These are phyloP conservation scores for Salvia hispanica DNA, from an alignment of 257 asterid species.

Conservation along the genomic window DNA sequence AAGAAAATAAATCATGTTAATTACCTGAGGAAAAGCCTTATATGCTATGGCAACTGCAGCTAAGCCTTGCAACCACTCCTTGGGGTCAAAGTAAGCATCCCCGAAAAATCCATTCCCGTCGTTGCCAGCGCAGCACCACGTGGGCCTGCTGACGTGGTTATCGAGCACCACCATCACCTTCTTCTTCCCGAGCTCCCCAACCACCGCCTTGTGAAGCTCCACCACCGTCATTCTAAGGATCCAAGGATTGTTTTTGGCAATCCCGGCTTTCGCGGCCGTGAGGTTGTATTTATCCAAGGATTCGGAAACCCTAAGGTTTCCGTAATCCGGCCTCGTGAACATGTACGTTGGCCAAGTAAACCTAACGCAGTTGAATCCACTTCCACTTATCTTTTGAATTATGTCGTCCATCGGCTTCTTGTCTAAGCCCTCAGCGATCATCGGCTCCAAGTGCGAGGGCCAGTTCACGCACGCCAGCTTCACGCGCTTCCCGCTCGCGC, in stretches of 20 bases:
- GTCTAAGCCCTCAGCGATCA: constrained; percentile 65
- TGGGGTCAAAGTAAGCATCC: constrained; percentile 49
- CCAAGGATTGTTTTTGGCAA: constrained; percentile 48
- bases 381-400: constrained; percentile 24
- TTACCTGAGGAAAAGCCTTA: constrained; percentile 44
- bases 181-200: constrained; percentile 47
- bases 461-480: constrained; percentile 60
- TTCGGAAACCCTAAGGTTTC: constrained; percentile 40
- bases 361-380: constrained; percentile 74
- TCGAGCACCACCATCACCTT: constrained; percentile 65
- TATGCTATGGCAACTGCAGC: constrained; percentile 45
- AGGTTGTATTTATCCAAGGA: constrained; percentile 47
- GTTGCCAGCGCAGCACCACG: constrained; percentile 60
- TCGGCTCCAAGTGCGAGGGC: constrained; percentile 59
- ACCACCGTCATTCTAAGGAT: constrained; percentile 40
- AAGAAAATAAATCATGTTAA: background rate
- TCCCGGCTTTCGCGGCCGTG: constrained; percentile 43
- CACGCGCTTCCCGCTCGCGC: constrained; percentile 45
- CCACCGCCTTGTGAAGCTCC: constrained; percentile 53
- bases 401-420: constrained; percentile 48
- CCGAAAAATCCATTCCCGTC: constrained; percentile 88
- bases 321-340: constrained; percentile 56
- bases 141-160: constrained; percentile 65
- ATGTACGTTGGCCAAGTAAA: constrained; percentile 69
- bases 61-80: constrained; percentile 62